These are phyloP conservation scores for Candida corydali DNA, from an alignment of 805 yeast species.

Conservation along the genomic window DNA sequence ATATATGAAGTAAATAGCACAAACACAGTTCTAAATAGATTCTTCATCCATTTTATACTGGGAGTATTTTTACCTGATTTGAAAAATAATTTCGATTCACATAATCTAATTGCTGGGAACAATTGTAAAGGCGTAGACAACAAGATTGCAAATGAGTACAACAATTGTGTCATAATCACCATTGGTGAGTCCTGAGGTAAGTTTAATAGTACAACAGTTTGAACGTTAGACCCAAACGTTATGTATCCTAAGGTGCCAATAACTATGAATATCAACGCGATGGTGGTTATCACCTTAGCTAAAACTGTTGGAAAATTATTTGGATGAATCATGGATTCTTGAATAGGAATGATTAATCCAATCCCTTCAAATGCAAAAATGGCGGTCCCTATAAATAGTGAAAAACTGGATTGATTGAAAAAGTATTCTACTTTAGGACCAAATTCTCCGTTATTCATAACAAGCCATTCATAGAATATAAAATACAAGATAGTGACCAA, in stretches of 20 bases:
- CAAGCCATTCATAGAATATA: slow-evolving; percentile 42
- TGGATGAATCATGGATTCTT: slow-evolving; percentile 76
- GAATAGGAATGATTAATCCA: slow-evolving; percentile 76
- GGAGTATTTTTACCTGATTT: slow-evolving; percentile 55
- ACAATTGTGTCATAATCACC: slow-evolving; percentile 62
- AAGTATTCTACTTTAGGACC: slow-evolving; percentile 47
- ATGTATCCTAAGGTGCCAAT: slow-evolving; percentile 68
- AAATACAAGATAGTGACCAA: slow-evolving; percentile 60
- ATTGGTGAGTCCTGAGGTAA: slow-evolving; percentile 64
- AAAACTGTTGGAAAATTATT: slow-evolving; percentile 67
- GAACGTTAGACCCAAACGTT: slow-evolving; percentile 59
- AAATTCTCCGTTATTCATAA: slow-evolving; percentile 22
- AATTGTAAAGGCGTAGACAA: slow-evolving; percentile 78
- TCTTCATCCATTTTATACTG: slow-evolving; percentile 63
- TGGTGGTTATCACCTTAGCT: slow-evolving; percentile 55
- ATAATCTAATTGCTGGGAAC: slow-evolving; percentile 72
- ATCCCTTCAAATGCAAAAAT: slow-evolving; percentile 88
- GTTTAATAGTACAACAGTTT: slow-evolving; percentile 68
- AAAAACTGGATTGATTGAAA: slow-evolving; percentile 57
- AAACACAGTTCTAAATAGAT: slow-evolving; percentile 49
- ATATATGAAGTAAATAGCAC: slow-evolving; percentile 52
- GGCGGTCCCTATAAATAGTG: slow-evolving; percentile 77
- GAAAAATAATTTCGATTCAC: slow-evolving; percentile 58
- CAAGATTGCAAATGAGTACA: slow-evolving; percentile 70
- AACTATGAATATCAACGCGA: slow-evolving; percentile 56